Conservation (phyloP, 1,284 basidiomycete genomes). For the Leucoagaricus sp. region DNA sequence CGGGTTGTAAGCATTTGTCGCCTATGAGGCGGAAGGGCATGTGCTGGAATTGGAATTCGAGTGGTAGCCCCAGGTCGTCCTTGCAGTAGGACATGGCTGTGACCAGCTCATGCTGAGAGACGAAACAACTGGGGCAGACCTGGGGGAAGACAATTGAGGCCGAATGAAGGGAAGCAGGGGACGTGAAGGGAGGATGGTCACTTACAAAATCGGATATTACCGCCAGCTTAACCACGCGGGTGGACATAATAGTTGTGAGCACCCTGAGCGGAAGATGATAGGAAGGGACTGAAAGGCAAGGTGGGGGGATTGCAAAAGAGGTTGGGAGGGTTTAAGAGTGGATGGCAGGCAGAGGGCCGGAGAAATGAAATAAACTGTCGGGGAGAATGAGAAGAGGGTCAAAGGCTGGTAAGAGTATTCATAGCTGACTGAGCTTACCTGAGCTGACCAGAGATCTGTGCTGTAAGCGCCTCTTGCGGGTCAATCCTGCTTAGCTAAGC, state of each 20-base stretch:
- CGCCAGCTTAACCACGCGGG: conserved; percentile 59
- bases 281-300: conserved; percentile 10
- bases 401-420: conserved; percentile 16
- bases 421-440: conserved; percentile 28
- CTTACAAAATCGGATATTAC: conserved; percentile 74
- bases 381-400: conserved; percentile 19
- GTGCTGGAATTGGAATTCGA: conserved; percentile 74
- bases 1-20: conserved; percentile 33
- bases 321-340: not conserved
- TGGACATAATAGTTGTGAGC: conserved; percentile 33
- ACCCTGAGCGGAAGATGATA: conserved; percentile 12
- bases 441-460: conserved; percentile 23
- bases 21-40: conserved; percentile 69
- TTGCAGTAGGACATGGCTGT: conserved; percentile 63
- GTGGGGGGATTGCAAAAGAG: conserved; percentile 23
- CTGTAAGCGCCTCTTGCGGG: conserved; percentile 17
- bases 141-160: conserved; percentile 28
- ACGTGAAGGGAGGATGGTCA: conserved; percentile 17
- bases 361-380: conserved; percentile 4
- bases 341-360: not conserved
- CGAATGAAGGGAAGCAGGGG: conserved; percentile 11
- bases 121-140: conserved; percentile 76
- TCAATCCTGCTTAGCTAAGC: conserved; percentile 20
- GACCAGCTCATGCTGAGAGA: conserved; percentile 72
- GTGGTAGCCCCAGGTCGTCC: conserved; percentile 59